Evolutionary conservation across 768 basidiomycete species (phyloP).

Genomic region (Pleurotus cornucopiae): DNA sequence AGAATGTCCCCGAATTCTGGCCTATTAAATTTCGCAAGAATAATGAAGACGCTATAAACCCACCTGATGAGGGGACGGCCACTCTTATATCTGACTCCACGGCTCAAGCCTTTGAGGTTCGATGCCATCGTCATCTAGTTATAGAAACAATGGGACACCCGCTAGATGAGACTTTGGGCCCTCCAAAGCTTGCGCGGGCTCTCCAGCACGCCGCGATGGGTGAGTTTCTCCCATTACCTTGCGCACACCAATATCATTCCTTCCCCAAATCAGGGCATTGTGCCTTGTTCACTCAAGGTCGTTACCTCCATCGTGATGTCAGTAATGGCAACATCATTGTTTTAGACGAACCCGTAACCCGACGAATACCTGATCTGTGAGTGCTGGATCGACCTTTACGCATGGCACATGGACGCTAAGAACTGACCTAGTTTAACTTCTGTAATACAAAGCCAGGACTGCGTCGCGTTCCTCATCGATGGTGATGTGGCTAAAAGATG

Average conservation of each 20-base stretch:
- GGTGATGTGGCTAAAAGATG: constrained; percentile 8
- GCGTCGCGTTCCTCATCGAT: constrained; percentile 8
- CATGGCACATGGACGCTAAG: neutral
- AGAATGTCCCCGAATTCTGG: too few species aligned
- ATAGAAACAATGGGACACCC: neutral
- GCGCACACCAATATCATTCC: neutral
- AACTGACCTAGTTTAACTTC: neutral
- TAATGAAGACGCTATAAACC: neutral
- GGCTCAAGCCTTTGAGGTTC: neutral
- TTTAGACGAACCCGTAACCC: neutral
- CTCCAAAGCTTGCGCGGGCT: neutral
- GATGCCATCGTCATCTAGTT: neutral
- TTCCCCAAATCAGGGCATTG: constrained; percentile 1
- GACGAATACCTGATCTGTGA: neutral
- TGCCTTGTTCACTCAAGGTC: neutral
- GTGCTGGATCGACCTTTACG: neutral
- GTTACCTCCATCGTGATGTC: constrained; percentile 8
- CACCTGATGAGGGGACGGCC: neutral
- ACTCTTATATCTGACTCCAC: neutral
- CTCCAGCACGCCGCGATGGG: constrained; percentile 7
- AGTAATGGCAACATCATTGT: constrained; percentile 10
- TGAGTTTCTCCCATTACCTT: neutral
- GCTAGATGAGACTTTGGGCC: neutral
- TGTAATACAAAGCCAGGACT: constrained; percentile 1
- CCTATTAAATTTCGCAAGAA: neutral